phyloP scores from a whole-genome alignment of 1,284 basidiomycete species.

The Naganishia cerealis region DNA sequence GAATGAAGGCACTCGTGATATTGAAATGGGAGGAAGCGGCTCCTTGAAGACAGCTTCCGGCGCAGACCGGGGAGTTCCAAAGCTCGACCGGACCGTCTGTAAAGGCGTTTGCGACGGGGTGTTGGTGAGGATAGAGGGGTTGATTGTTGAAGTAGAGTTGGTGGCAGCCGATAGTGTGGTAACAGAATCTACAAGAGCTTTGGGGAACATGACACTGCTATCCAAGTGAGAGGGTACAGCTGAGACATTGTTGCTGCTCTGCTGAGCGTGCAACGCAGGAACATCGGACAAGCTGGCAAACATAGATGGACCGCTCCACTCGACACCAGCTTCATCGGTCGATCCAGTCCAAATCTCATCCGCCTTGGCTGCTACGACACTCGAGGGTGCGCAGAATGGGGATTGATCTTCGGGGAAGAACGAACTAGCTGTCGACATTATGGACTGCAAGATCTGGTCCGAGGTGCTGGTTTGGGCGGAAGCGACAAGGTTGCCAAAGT shows the following conservation, averaged over 20 bases:
- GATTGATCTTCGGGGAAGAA: constrained; percentile 27
- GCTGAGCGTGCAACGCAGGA: constrained; percentile 20
- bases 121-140: constrained; percentile 20
- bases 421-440: constrained; percentile 20
- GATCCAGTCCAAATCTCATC: constrained; percentile 22
- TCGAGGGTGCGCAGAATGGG: constrained; percentile 20
- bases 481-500: background rate
- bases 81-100: constrained; percentile 9
- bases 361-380: constrained; percentile 8
- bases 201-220: constrained; percentile 20
- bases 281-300: constrained; percentile 26
- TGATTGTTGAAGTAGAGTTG: constrained; percentile 11
- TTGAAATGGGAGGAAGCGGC: constrained; percentile 14
- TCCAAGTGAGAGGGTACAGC: constrained; percentile 9
- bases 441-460: constrained; percentile 22
- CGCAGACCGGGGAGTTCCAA: constrained; percentile 20
- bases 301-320: constrained; percentile 22
- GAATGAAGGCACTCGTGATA: constrained; percentile 16
- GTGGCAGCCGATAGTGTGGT: background rate
- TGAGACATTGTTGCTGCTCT: background rate
- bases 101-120: constrained; percentile 7
- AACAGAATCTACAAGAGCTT: constrained; percentile 3
- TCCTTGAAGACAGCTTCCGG: constrained; percentile 15
- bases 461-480: constrained; percentile 16
- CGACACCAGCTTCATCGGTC: background rate